phyloP scores from a whole-genome alignment of 2,329 filamentous ascomycete genomes.

The Lasiodiplodia sp. region DNA sequence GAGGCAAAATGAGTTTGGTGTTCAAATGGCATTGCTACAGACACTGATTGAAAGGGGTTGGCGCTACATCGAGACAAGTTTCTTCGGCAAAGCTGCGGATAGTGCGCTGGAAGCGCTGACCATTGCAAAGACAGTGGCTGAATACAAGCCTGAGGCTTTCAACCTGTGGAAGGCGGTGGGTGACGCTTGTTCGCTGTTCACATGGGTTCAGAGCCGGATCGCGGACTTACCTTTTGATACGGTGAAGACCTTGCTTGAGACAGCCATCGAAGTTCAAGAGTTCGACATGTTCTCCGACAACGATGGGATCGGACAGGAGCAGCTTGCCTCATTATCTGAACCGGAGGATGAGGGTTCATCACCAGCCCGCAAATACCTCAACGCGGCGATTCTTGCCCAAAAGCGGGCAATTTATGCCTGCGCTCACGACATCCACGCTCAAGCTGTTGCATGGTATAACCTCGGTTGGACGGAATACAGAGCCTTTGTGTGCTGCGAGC shows the following conservation, averaged over 20 bases:
- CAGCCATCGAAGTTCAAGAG: conserved; percentile 59
- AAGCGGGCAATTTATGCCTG: conserved; percentile 83
- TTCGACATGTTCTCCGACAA: conserved; percentile 72
- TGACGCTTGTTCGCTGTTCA: conserved; percentile 86
- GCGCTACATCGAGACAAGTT: conserved; percentile 78
- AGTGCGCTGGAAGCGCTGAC: conserved; percentile 73
- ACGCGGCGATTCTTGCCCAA: conserved; percentile 80
- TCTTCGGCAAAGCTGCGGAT: conserved; percentile 82
- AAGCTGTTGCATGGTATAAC: conserved; percentile 97
- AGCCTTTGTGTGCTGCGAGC: conserved; percentile 72
- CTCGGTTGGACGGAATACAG: conserved; percentile 92
- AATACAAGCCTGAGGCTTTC: conserved; percentile 73
- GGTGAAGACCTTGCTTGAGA: conserved; percentile 66
- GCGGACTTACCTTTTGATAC: conserved; percentile 66
- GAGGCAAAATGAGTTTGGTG: conserved; percentile 79
- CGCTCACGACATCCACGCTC: conserved; percentile 78
- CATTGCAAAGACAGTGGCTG: conserved; percentile 69
- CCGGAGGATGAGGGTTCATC: conserved; percentile 25
- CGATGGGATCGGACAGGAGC: conserved; percentile 66
- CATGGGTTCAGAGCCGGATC: conserved; percentile 74
- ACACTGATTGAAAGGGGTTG: conserved; percentile 84
- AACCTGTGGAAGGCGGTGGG: conserved; percentile 95
- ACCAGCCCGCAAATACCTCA: conserved; percentile 64
- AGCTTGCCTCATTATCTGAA: conserved; percentile 39
- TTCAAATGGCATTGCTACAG: conserved; percentile 86